phyloP scores from a whole-genome alignment of 2,329 filamentous ascomycete genomes.

The Penicillium crustosum region DNA sequence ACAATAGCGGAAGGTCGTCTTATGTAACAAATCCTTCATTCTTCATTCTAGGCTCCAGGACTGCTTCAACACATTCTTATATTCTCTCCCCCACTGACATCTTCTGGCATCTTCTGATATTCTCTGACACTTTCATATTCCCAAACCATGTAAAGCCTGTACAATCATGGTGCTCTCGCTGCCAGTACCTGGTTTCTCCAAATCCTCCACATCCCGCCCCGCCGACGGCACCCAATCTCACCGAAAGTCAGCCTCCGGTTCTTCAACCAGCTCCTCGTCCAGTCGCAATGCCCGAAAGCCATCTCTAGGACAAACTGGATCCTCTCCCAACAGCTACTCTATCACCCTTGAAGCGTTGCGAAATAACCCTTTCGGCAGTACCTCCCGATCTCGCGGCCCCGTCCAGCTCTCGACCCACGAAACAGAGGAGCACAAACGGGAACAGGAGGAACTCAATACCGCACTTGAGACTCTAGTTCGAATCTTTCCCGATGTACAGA shows the following conservation, averaged over 20 bases:
- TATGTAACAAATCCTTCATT: conserved; percentile 2
- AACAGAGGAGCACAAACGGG: conserved; percentile 33
- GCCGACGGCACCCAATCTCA: conserved; percentile 23
- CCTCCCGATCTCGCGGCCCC: conserved; percentile 28
- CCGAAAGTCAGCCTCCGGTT: conserved; percentile 17
- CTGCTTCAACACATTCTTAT: not conserved
- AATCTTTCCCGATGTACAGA: conserved; percentile 48
- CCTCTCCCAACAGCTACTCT: conserved; percentile 28
- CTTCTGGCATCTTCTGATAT: not conserved
- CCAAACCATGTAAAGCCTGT: conserved; percentile 31
- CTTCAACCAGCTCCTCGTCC: conserved; percentile 17
- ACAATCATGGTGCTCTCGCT: conserved; percentile 42
- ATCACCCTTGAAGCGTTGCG: conserved; percentile 47
- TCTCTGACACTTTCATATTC: not conserved
- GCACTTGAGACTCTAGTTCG: conserved; percentile 42
- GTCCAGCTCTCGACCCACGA: conserved; percentile 18
- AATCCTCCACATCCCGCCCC: conserved; percentile 32
- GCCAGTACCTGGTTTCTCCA: conserved; percentile 38
- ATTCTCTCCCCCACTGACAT: not conserved
- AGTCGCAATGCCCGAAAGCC: conserved; percentile 16
- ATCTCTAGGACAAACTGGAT: conserved; percentile 11
- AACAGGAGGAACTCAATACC: conserved; percentile 44
- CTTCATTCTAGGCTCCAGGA: not conserved
- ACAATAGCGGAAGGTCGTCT: not conserved
- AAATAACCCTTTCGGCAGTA: conserved; percentile 45